Base-by-base conservation (phyloP, 208 protist genomes). In the Strigomonas culicis region DNA sequence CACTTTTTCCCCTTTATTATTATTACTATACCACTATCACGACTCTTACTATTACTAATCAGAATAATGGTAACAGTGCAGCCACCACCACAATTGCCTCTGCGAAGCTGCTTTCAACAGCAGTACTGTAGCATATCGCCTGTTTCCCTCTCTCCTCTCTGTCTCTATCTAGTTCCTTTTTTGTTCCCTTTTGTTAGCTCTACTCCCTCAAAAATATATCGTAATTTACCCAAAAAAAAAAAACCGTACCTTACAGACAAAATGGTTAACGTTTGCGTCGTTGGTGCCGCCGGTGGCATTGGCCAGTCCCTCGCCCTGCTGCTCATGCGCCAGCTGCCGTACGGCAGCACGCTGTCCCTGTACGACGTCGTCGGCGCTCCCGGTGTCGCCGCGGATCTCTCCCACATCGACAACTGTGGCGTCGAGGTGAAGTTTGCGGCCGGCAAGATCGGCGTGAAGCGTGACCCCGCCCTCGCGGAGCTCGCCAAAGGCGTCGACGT, bases 331-430 rank as follows among this genome's bases (percentile, higher is more conserved):
- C 65, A 82, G 60, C 74, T 86, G 47, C 83, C 90, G 31, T 75
- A 81, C 53, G 87, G 86, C 46, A 92, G 79, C 66, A 89, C 86
- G 21, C 90, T 98, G n/a, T 86, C 79, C 27, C 79, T 97, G 31
- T 98, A 95, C 78, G 95, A 98, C 66, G 88, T 98, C 15, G 83
- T 79, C 1, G 85, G 79, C 24, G 84, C 89, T n/a, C 77, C 89
- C 4, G 97, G 97, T 51, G 93, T 98, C 7, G 97, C 97, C 19
- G 92, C 90, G 30, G 97, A 98, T 76, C 82, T 98, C 25, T 93
- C 82, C 56, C 97, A 98, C 75, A 79, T 97, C 46, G 80, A 91
- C 75, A 74, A 73, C 57, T 82, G 76, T 32, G 71, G 77, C 51
- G 82, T 94, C 17, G 85, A 77, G 25, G 81, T 97, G 53, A 90